These are phyloP conservation scores for Globisporangium takayamanum DNA, from an alignment of 352 stramenopile genomes.

Conservation along the genomic window DNA sequence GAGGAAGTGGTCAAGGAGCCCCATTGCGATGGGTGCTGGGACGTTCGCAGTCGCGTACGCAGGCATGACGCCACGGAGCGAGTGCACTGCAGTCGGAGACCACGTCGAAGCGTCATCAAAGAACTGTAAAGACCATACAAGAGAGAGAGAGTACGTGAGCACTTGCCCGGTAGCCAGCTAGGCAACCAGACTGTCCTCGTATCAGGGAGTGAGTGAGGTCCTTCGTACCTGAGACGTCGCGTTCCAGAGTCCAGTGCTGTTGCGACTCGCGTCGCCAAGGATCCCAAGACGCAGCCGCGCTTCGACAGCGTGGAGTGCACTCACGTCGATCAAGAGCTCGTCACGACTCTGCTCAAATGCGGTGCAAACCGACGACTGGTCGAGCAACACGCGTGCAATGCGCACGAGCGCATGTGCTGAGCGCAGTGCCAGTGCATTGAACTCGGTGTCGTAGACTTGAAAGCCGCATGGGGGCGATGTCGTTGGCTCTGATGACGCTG, in stretches of 20 bases:
- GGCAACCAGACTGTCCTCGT: not conserved
- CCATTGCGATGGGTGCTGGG: conserved; percentile 43
- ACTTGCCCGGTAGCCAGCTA: not conserved
- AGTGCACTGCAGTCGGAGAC: conserved; percentile 25
- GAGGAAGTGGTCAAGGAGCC: conserved; percentile 65
- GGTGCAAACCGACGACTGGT: conserved; percentile 54
- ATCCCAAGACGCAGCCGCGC: conserved; percentile 30
- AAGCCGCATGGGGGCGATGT: conserved; percentile 16
- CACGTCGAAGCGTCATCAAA: conserved; percentile 36
- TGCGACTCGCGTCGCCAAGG: conserved; percentile 20
- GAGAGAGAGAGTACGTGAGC: not conserved
- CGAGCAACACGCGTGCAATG: conserved; percentile 55
- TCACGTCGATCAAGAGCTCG: conserved; percentile 40
- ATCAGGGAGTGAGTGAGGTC: not conserved
- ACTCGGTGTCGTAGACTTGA: conserved; percentile 69
- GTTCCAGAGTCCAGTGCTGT: conserved; percentile 55
- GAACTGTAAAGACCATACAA: conserved; percentile 21
- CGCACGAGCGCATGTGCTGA: conserved; percentile 53
- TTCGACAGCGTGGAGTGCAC: conserved; percentile 20
- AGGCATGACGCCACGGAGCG: conserved; percentile 55
- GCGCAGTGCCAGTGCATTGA: conserved; percentile 69
- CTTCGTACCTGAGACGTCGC: conserved; percentile 25
- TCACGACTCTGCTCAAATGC: conserved; percentile 34
- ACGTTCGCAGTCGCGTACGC: conserved; percentile 38
- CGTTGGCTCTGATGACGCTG: not conserved